A percentile compares a stretch with the other conserved stretches of the same genome.
phyloP scores from a whole-genome alignment of 768 basidiomycete genomes.

The Lentinula edodes region DNA sequence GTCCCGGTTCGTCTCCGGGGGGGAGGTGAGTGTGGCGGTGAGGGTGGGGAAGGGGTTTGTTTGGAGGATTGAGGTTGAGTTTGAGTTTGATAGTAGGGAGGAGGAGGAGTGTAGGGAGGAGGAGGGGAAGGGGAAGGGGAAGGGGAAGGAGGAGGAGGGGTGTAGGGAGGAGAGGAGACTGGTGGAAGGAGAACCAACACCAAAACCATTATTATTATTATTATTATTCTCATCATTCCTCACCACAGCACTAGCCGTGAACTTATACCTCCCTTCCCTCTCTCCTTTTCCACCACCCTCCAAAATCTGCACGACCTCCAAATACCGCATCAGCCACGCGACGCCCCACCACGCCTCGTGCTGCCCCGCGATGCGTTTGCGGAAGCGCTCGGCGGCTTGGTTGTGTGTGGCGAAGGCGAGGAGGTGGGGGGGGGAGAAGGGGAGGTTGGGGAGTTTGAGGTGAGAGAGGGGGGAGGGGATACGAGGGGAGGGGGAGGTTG shows the following conservation, averaged over 20 bases:
- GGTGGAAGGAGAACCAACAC: too few relatives aligned
- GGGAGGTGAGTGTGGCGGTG: not conserved
- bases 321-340: slow-evolving; percentile 30
- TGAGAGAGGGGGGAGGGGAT: not conserved
- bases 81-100: too few relatives aligned
- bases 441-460: not conserved
- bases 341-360: slow-evolving; percentile 36
- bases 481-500: too few relatives aligned
- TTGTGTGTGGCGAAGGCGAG: slow-evolving; percentile 31
- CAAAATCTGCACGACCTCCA: not conserved
- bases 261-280: not conserved
- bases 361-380: slow-evolving; percentile 21
- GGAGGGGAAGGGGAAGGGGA: not conserved
- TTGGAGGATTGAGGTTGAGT: not conserved
- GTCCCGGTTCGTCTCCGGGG: not conserved
- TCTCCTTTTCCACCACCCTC: too few relatives aligned
- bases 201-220: too few relatives aligned
- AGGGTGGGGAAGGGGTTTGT: not conserved
- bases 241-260: not conserved
- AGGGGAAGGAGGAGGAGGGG: not conserved
- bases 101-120: not conserved
- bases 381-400: slow-evolving; percentile 27
- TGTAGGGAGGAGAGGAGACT: too few relatives aligned
- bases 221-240: too few relatives aligned
- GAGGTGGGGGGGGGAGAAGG: not conserved